Percentiles rank a stretch among this genome's conserved stretches.
Conservation (phyloP, 2,329 filamentous ascomycete species). For the Teratosphaeriaceae sp. region DNA sequence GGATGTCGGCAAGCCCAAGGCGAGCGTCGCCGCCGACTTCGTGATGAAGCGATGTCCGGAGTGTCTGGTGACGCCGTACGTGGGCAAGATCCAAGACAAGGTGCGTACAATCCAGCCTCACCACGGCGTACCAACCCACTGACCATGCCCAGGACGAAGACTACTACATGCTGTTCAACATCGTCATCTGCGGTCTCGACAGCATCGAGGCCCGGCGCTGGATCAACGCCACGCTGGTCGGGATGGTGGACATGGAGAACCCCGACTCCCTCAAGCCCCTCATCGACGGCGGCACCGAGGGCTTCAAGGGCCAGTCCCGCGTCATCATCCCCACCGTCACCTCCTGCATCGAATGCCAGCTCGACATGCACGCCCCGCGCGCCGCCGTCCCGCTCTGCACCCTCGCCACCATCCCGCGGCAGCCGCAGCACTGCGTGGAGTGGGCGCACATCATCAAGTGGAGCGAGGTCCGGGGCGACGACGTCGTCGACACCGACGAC, state of each 20-base stretch:
- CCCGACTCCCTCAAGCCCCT: constrained; percentile 85
- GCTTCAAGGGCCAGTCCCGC: constrained; percentile 94
- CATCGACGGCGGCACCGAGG: constrained; percentile 94
- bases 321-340: constrained; percentile 89
- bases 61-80: constrained; percentile 88
- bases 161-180: constrained; percentile 95
- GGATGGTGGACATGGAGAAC: constrained; percentile 78
- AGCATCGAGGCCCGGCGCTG: constrained; percentile 96
- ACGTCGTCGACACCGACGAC: constrained; percentile 87
- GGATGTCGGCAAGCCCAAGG: constrained; percentile 91
- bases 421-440: constrained; percentile 96
- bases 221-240: constrained; percentile 93
- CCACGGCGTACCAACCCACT: too few species aligned
- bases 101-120: too few species aligned
- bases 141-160: too few species aligned
- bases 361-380: constrained; percentile 97
- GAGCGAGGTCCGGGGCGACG: constrained; percentile 66
- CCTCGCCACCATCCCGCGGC: constrained; percentile 88
- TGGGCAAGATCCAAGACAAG: constrained; percentile 95
- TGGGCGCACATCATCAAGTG: constrained; percentile 99
- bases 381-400: constrained; percentile 96
- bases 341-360: constrained; percentile 95
- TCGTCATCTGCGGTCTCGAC: constrained; percentile 90
- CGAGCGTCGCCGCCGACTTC: constrained; percentile 84
- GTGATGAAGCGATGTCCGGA: constrained; percentile 85